Evolutionary conservation across 78 protist species (phyloP).

Genomic region (Creolimax fragrantissima): DNA sequence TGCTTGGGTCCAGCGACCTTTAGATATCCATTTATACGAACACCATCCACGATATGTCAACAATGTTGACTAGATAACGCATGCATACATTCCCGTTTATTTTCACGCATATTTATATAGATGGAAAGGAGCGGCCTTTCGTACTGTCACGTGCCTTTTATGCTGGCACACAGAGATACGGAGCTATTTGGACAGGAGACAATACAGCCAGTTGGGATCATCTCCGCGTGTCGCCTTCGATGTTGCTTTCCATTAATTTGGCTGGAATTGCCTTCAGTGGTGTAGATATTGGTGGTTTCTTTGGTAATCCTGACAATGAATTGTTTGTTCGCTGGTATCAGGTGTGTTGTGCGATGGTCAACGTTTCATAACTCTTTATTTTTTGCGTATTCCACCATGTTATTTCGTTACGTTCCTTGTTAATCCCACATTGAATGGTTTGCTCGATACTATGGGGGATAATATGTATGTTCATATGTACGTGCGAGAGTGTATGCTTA

Average conservation of each 20-base stretch:
- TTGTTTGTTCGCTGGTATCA: conserved; percentile 92
- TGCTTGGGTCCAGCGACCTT: too few relatives aligned
- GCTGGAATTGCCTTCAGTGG: conserved; percentile 80
- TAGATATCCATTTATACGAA: too few relatives aligned
- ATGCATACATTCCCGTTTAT: too few relatives aligned
- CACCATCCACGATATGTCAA: too few relatives aligned
- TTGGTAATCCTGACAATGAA: conserved; percentile 85
- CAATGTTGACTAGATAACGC: too few relatives aligned
- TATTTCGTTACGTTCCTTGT: too few relatives aligned
- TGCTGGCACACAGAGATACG: conserved; percentile 90
- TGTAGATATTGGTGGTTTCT: conserved; percentile 98
- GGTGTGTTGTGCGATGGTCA: too few relatives aligned
- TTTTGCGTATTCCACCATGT: too few relatives aligned
- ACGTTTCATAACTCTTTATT: too few relatives aligned
- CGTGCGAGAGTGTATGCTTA: background rate
- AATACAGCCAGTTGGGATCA: conserved; percentile 92
- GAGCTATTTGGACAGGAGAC: conserved; percentile 99
- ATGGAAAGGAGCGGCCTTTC: conserved; percentile 76
- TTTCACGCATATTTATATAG: too few relatives aligned
- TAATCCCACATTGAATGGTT: conserved; percentile 84
- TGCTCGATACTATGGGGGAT: conserved; percentile 76
- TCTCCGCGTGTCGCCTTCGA: conserved; percentile 61
- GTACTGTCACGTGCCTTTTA: conserved; percentile 93
- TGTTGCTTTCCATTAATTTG: conserved; percentile 75
- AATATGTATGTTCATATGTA: background rate